Percentiles rank a stretch among this genome's conserved stretches.
phyloP scores from a whole-genome alignment of 495 filamentous ascomycete species.

The Rhypophila decipiens region DNA sequence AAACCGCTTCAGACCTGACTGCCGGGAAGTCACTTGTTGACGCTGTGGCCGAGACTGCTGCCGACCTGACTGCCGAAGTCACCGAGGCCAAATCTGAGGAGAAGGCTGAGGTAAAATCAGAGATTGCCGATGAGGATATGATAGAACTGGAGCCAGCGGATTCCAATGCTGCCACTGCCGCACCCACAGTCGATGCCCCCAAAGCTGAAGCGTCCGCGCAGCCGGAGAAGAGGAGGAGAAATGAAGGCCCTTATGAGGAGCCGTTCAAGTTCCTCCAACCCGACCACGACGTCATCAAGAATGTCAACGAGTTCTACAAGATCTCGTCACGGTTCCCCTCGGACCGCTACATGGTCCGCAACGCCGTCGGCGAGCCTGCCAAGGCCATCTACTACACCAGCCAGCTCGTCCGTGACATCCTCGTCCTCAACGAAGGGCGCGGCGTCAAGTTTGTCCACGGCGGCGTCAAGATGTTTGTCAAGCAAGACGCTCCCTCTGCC shows the following conservation, averaged over 20 bases:
- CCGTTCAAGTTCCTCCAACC: constrained; percentile 82
- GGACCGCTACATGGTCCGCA: constrained; percentile 92
- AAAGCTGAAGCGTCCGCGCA: constrained; percentile 3
- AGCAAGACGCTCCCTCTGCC: constrained; percentile 81
- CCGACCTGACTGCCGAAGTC: constrained; percentile 4
- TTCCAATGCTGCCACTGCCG: constrained; percentile 10
- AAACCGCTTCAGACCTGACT: too few species aligned
- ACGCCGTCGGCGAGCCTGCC: constrained; percentile 70
- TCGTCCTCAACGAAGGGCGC: constrained; percentile 73
- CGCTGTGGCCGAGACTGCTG: constrained; percentile 13
- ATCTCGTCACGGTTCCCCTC: constrained; percentile 75
- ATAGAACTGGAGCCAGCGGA: constrained; percentile 10
- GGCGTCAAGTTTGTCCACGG: constrained; percentile 94
- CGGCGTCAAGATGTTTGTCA: constrained; percentile 97
- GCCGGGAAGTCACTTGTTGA: too few species aligned
- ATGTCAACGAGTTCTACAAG: constrained; percentile 75
- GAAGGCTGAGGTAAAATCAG: constrained; percentile 1
- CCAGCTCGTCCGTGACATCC: constrained; percentile 73
- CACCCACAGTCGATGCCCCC: constrained; percentile 10
- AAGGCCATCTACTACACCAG: constrained; percentile 96
- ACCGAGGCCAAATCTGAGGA: constrained; percentile 15
- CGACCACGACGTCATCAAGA: constrained; percentile 64
- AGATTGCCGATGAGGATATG: constrained; percentile 6
- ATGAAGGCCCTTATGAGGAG: constrained; percentile 60
- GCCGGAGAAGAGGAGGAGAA: constrained; percentile 30